Conservation (phyloP, 345 rosid genomes). For the Sonneratia caseolaris region DNA sequence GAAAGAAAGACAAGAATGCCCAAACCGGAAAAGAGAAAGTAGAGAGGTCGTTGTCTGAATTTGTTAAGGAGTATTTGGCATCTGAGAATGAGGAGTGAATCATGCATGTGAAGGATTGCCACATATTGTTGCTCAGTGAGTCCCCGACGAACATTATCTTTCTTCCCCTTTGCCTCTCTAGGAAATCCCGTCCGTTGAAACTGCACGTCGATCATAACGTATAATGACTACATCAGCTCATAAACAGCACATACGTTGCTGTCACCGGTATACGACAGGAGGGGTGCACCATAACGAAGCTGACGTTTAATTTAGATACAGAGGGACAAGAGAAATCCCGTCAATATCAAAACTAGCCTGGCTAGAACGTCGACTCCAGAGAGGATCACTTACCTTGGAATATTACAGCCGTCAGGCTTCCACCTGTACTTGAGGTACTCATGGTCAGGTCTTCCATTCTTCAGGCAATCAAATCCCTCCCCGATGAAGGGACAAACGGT, state of each 20-base stretch:
- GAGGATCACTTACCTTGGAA: conserved; percentile 14
- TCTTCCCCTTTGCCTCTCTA: conserved; percentile 26
- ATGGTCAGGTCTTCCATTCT: conserved; percentile 17
- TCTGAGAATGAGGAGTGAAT: conserved; percentile 20
- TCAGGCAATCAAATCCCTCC: conserved; percentile 14
- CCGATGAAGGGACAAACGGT: conserved; percentile 16
- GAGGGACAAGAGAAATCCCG: neutral
- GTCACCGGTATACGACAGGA: no score
- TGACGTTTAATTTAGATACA: no score
- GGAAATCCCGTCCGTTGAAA: conserved; percentile 21
- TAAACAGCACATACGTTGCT: neutral
- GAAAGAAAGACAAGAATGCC: conserved; percentile 14
- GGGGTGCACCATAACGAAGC: no score
- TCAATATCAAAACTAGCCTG: neutral
- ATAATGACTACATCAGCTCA: neutral
- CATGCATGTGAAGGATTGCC: conserved; percentile 28
- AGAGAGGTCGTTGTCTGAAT: neutral
- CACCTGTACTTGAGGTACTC: conserved; percentile 18
- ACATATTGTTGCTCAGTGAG: conserved; percentile 34
- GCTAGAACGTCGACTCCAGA: neutral
- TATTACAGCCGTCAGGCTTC: conserved; percentile 17
- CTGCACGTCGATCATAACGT: conserved; percentile 1
- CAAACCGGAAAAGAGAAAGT: conserved; percentile 18
- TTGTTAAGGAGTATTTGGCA: conserved; percentile 9
- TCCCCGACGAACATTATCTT: conserved; percentile 42